A percentile compares a stretch with the other conserved stretches of the same genome.
These are phyloP conservation scores for Globisporangium emineosum DNA, from an alignment of 352 stramenopile species.

Conservation along the genomic window DNA sequence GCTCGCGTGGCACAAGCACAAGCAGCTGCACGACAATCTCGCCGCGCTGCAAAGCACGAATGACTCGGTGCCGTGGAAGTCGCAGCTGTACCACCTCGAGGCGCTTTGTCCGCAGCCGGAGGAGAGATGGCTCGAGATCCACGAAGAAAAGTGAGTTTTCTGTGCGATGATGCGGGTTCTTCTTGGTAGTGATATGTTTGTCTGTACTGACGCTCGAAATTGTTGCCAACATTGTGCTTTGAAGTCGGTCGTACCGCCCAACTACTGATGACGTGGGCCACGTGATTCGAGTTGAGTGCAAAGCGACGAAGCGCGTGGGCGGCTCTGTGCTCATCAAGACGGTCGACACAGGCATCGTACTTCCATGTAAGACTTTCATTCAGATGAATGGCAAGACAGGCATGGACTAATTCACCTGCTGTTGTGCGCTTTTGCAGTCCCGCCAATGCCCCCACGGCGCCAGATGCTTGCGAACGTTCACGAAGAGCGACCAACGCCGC, in stretches of 20 bases:
- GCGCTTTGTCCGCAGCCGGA: conserved; percentile 46
- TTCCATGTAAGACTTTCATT: conserved; percentile 64
- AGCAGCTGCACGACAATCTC: conserved; percentile 50
- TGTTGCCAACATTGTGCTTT: conserved; percentile 28
- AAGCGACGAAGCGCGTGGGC: conserved; percentile 53
- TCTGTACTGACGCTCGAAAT: conserved; percentile 20
- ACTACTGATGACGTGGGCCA: conserved; percentile 66
- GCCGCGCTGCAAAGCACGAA: conserved; percentile 22
- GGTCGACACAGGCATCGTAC: conserved; percentile 81
- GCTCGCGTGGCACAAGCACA: conserved; percentile 62
- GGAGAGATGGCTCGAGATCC: conserved; percentile 62
- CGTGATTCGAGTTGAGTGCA: conserved; percentile 80
- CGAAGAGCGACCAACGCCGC: conserved; percentile 69
- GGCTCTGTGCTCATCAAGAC: conserved; percentile 60
- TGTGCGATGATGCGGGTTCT: background rate
- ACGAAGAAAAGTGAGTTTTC: conserved; percentile 56
- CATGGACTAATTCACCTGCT: too few species aligned
- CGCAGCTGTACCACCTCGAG: conserved; percentile 56
- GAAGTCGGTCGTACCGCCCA: conserved; percentile 67
- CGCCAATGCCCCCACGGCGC: conserved; percentile 63
- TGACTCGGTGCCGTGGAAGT: conserved; percentile 45
- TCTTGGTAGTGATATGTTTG: background rate
- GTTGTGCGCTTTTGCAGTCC: conserved; percentile 41
- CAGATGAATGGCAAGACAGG: background rate
- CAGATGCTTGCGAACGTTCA: conserved; percentile 84